phyloP scores from a whole-genome alignment of 352 stramenopile species.

The Phytophthora podocarpi region DNA sequence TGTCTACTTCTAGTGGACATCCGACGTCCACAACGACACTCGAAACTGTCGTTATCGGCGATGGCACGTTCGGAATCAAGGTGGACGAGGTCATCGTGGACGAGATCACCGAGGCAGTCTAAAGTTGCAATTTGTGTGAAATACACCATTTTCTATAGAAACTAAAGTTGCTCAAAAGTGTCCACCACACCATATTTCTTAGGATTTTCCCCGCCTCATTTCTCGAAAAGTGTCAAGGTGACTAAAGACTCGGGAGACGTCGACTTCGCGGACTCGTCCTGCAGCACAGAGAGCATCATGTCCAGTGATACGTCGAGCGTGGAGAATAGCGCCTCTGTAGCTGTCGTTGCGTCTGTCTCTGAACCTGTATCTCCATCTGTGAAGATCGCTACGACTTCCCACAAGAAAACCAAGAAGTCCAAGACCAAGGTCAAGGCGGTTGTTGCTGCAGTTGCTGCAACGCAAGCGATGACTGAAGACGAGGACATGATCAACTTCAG shows the following conservation, averaged over 20 bases:
- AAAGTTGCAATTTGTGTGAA: conserved; percentile 28
- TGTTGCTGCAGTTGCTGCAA: conserved; percentile 22
- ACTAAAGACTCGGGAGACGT: not conserved
- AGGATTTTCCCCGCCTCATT: conserved; percentile 27
- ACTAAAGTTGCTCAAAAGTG: conserved; percentile 10
- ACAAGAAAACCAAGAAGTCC: conserved; percentile 29
- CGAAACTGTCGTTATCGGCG: conserved; percentile 42
- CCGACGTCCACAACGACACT: conserved; percentile 28
- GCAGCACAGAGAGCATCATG: conserved; percentile 30
- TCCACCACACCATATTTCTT: conserved; percentile 1
- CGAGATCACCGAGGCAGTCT: conserved; percentile 66
- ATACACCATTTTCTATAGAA: conserved; percentile 16
- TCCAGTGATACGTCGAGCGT: conserved; percentile 17
- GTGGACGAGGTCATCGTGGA: conserved; percentile 60
- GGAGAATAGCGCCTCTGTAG: conserved; percentile 9
- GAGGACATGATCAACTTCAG: conserved; percentile 45
- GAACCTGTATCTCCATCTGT: conserved; percentile 7
- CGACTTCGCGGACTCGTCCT: conserved; percentile 12
- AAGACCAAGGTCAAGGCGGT: conserved; percentile 30
- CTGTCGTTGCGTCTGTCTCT: not conserved
- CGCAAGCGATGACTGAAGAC: conserved; percentile 31
- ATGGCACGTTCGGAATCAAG: conserved; percentile 50
- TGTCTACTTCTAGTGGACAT: not conserved
- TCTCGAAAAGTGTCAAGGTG: conserved; percentile 13
- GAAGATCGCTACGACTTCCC: not conserved